These are phyloP conservation scores for Omphalea diandra DNA, from an alignment of 441 rosid species.

Conservation along the genomic window DNA sequence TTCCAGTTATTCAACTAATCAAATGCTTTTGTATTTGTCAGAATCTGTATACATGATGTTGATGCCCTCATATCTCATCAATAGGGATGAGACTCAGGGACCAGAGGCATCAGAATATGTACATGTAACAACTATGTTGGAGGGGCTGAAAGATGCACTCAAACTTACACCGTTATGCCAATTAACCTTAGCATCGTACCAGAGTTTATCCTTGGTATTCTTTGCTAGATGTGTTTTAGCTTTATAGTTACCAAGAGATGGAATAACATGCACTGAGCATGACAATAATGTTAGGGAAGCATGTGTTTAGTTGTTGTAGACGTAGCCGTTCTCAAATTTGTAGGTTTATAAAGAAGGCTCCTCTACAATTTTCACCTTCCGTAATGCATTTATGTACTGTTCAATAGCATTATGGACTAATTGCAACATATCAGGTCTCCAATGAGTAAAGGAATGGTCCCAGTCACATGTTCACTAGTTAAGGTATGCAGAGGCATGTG, in stretches of 20 bases:
- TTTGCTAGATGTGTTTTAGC: conserved; percentile 9
- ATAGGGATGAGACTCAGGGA: conserved; percentile 14
- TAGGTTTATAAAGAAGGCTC: no score
- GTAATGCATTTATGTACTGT: no score
- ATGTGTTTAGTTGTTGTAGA: conserved; percentile 1
- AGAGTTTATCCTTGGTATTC: neutral
- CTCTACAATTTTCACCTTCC: no score
- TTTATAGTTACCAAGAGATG: no score
- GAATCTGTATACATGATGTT: neutral
- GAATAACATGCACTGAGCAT: neutral
- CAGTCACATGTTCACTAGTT: no score
- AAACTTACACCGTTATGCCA: neutral
- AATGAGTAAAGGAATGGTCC: no score
- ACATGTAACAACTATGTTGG: conserved; percentile 2
- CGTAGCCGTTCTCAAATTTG: neutral
- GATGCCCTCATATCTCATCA: conserved; percentile 6
- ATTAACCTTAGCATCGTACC: neutral
- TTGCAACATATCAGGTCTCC: no score
- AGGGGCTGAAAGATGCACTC: neutral
- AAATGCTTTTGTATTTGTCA: neutral
- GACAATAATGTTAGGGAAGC: conserved; percentile 4
- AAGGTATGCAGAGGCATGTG: no score
- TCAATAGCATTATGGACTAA: no score
- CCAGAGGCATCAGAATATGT: conserved; percentile 15
- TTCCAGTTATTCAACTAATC: neutral